Percentiles rank a stretch among this genome's conserved stretches.
phyloP scores from a whole-genome alignment of 1,284 basidiomycete genomes.

The Cryptococcus sp. region DNA sequence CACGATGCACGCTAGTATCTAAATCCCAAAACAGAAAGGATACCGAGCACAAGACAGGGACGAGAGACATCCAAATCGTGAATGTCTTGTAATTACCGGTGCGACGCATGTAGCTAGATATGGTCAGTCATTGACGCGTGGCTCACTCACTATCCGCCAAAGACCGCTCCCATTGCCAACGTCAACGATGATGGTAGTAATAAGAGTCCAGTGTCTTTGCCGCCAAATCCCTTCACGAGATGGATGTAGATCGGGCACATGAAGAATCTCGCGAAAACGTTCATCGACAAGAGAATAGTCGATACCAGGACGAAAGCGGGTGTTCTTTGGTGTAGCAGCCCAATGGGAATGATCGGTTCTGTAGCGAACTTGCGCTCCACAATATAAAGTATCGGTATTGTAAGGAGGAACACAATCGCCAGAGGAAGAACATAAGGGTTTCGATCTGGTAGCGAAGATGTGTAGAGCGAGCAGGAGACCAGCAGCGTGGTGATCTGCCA shows the following conservation, averaged over 20 bases:
- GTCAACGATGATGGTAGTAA: conserved; percentile 4
- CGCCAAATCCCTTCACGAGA: conserved; percentile 4
- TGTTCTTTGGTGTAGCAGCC: not conserved
- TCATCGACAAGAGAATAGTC: conserved; percentile 2
- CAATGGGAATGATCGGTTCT: conserved; percentile 9
- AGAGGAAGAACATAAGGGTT: conserved; percentile 1
- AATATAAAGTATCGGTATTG: not conserved
- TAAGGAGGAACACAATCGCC: not conserved
- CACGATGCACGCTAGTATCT: not conserved
- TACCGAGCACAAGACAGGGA: not conserved
- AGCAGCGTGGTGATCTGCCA: conserved; percentile 4
- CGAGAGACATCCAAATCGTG: conserved; percentile 1
- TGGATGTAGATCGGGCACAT: conserved; percentile 6
- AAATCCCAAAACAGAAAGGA: conserved; percentile 4
- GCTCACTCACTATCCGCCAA: conserved; percentile 5
- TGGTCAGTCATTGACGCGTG: not conserved
- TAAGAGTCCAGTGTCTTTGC: conserved; percentile 1
- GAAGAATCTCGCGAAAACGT: conserved; percentile 4
- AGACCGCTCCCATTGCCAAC: conserved; percentile 2
- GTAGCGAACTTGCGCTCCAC: not conserved
- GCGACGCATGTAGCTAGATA: not conserved
- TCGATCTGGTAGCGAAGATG: not conserved
- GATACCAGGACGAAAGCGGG: conserved; percentile 1
- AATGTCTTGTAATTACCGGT: conserved; percentile 1
- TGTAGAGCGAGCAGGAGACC: conserved; percentile 3